phyloP scores from a whole-genome alignment of 306 rosid genomes.

The Fragaria vesca region DNA sequence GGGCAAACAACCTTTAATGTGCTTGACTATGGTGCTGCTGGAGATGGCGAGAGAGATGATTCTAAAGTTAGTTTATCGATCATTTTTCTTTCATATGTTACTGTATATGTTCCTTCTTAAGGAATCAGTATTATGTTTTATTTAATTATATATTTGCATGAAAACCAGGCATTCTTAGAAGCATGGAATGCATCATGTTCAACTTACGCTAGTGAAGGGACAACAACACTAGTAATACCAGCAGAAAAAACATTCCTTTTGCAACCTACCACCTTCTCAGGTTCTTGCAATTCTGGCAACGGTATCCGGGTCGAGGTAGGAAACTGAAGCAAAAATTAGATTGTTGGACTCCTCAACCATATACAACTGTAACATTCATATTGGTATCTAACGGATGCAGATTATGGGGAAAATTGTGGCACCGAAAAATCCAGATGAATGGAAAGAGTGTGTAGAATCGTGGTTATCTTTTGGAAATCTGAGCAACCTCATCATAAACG shows the following conservation, averaged over 20 bases:
- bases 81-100: background rate
- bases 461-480: conserved; percentile 11
- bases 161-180: conserved; percentile 34
- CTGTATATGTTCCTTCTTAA: background rate
- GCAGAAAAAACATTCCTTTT: conserved; percentile 20
- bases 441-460: background rate
- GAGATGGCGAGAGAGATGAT: background rate
- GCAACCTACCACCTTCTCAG: background rate
- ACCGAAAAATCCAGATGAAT: background rate
- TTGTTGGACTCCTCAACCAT: no score
- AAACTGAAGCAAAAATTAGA: no score
- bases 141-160: background rate
- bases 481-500: conserved; percentile 7
- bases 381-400: background rate
- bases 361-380: background rate
- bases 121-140: background rate
- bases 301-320: no score
- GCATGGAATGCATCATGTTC: conserved; percentile 40
- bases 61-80: background rate
- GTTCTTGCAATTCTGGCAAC: no score
- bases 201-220: background rate
- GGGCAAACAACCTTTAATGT: background rate
- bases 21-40: background rate
- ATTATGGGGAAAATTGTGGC: conserved; percentile 16
- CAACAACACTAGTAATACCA: conserved; percentile 29